Base-by-base conservation (phyloP, 2,329 filamentous ascomycete genomes). In the Proliferodiscus dingleyae region DNA sequence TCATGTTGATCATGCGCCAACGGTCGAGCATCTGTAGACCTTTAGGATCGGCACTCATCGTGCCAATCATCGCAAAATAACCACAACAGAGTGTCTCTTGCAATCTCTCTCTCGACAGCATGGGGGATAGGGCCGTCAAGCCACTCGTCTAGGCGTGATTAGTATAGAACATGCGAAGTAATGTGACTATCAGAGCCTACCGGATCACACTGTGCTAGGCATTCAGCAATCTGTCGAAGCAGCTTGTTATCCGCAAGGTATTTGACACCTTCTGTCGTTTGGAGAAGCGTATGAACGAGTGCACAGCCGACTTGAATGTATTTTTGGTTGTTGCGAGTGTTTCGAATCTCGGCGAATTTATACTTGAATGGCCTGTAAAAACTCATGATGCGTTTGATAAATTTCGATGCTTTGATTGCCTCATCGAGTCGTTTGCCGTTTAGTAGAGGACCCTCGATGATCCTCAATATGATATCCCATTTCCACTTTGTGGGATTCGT, bases 1-100 rank as follows among this genome's bases (percentile, higher is more conserved):
- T 94, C 89, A 98, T 98, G 66, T 97, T 97, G 69, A 96, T 90
- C 76, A 98, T 94, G 58, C 89, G 88, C 91, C 93, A 97, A 58
- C 89, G 77, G 64, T 97, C 91, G 61, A 98, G 79, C 69, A 98
- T 91, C 50, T 85, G 81, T 19, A 97, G 74, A 0, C 93, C 93
- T 57, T 85, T 87, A 0, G 78, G 71, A 59, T 95, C 89, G 43
- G 84, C 84, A 57, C 86, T 97, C 47, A 98, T 69, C 9, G 88
- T 83, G 6, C 93, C 94, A 2, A 98, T 71, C 73, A 98, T 88
- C 11, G 89, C 81, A 64, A 98, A 95, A 65, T 98, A 98, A 9
- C 94, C 94, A 13, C 87, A 84, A 51, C 88, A 93, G 5, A 98
- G 74, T 0, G 89, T 96, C 57, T 95, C 89, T 2, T 81, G 78